A percentile compares a stretch with the other conserved stretches of the same genome.
Evolutionary conservation across 306 rosid genomes (phyloP).

Genomic region (Phaseolus lunatus): DNA sequence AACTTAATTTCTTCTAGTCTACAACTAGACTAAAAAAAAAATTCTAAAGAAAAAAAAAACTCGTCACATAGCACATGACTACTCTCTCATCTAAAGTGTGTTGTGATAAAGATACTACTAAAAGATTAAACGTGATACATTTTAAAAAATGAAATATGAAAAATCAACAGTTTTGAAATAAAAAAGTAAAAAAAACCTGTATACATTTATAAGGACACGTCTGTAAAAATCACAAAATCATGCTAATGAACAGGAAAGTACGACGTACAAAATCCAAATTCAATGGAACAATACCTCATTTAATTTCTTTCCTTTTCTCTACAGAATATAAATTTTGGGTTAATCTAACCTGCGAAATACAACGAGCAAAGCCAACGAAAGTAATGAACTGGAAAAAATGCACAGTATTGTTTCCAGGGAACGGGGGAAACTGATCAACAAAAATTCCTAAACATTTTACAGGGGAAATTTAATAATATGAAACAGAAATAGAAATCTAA

Average conservation of each 20-base stretch:
- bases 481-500: background rate
- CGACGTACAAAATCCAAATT: background rate
- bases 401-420: slow-evolving; percentile 18
- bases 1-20: no score
- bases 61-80: no score
- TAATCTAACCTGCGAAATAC: slow-evolving; percentile 33
- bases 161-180: no score
- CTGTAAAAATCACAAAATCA: no score
- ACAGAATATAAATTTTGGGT: slow-evolving; percentile 29
- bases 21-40: no score
- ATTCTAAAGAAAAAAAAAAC: no score
- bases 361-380: background rate
- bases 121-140: no score
- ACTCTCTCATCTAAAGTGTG: no score
- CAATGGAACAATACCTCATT: background rate
- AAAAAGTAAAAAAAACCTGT: no score
- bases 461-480: slow-evolving; percentile 30
- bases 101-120: no score
- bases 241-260: background rate
- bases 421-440: background rate
- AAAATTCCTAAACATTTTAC: slow-evolving; percentile 36
- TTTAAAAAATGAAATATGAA: no score
- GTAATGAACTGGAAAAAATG: slow-evolving; percentile 6
- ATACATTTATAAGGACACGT: no score
- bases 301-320: slow-evolving; percentile 23